phyloP scores from a whole-genome alignment of 2,329 filamentous ascomycete genomes.

The Colletotrichum destructivum region DNA sequence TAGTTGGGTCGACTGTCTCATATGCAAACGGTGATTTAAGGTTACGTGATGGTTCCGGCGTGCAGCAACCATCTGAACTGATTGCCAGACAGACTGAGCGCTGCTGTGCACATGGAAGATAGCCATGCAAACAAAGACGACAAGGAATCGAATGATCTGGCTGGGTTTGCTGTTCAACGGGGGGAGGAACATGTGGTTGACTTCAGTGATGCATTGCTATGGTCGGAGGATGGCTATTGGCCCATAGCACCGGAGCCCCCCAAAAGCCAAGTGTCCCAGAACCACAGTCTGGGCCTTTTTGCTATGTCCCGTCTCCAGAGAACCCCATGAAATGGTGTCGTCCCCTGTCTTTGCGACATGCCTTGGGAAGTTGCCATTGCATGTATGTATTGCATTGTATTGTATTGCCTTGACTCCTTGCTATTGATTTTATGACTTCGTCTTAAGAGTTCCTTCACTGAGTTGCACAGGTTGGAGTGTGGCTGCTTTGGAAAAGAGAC shows the following conservation, averaged over 20 bases:
- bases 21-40: conserved; percentile 16
- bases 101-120: conserved; percentile 7
- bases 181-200: conserved; percentile 4
- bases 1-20: conserved; percentile 44
- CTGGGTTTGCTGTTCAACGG: neutral
- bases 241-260: conserved; percentile 9
- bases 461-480: neutral
- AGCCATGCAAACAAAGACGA: neutral
- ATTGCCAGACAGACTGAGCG: conserved; percentile 2
- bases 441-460: neutral
- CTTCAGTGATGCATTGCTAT: conserved; percentile 33
- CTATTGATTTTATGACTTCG: neutral
- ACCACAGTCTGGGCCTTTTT: conserved; percentile 26
- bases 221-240: conserved; percentile 29
- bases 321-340: conserved; percentile 21
- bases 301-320: conserved; percentile 28
- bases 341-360: conserved; percentile 20
- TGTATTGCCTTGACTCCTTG: neutral
- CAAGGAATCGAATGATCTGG: conserved; percentile 1
- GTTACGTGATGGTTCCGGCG: conserved; percentile 15
- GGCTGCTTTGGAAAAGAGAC: neutral
- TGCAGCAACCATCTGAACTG: conserved; percentile 31
- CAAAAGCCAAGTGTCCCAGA: conserved; percentile 39
- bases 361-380: neutral
- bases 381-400: neutral